Conservation (phyloP, 306 rosid genomes). For the Gastrolobium bilobum region DNA sequence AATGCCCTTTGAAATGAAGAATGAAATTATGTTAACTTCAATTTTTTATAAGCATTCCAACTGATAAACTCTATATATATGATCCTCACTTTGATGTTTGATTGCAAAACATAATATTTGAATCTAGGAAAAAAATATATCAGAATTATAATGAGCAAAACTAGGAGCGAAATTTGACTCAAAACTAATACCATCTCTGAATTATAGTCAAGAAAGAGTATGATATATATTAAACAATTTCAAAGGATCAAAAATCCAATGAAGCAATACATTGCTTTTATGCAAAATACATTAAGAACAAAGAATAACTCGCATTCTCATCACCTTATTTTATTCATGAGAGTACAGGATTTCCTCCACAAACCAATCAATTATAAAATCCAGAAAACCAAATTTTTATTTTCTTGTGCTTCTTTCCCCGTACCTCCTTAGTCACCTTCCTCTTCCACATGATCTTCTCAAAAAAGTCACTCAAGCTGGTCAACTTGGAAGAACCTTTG, state of each 20-base stretch:
- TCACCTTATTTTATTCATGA: slow-evolving; percentile 25
- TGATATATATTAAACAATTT: slow-evolving; percentile 4
- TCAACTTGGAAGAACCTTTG: slow-evolving; percentile 49
- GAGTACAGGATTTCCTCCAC: slow-evolving; percentile 50
- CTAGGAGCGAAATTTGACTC: neutral
- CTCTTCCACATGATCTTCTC: slow-evolving; percentile 59
- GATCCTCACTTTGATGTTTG: neutral
- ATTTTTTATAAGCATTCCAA: neutral
- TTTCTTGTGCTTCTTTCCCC: slow-evolving; percentile 49
- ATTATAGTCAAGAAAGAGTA: neutral
- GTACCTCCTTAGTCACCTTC: slow-evolving; percentile 40
- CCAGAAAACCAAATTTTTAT: slow-evolving; percentile 46
- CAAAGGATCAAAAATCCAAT: slow-evolving; percentile 12
- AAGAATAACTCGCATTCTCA: slow-evolving; percentile 19
- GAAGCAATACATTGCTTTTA: neutral
- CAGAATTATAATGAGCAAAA: neutral
- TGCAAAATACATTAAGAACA: neutral
- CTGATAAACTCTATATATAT: neutral
- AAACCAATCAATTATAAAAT: slow-evolving; percentile 48
- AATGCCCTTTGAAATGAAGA: neutral
- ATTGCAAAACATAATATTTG: neutral
- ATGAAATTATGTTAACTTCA: neutral
- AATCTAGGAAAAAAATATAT: neutral
- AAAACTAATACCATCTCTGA: neutral
- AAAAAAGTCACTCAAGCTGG: slow-evolving; percentile 46